phyloP scores from a whole-genome alignment of 139 green algal genomes.

The Chlamydomonas applanata region DNA sequence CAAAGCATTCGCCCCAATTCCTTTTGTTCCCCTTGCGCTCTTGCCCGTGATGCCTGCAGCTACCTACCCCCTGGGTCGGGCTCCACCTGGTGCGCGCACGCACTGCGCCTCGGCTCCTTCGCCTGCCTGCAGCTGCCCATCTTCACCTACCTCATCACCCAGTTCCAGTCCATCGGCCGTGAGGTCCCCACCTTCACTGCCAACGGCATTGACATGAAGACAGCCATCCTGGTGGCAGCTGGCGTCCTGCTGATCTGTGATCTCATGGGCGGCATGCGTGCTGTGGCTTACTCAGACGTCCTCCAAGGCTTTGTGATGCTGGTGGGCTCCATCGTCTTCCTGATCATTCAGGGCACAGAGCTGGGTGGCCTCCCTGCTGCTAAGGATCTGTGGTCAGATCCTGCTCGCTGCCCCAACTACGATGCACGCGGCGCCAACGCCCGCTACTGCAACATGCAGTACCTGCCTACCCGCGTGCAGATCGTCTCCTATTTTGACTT shows the following conservation, averaged over 20 bases:
- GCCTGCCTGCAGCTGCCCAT: conserved; percentile 47
- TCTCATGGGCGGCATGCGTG: conserved; percentile 43
- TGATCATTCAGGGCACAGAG: conserved; percentile 42
- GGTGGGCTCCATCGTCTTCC: conserved; percentile 43
- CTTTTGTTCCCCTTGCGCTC: not conserved
- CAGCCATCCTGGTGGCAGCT: conserved; percentile 37
- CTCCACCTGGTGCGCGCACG: conserved; percentile 17
- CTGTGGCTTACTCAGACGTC: conserved; percentile 38
- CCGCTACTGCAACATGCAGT: conserved; percentile 26
- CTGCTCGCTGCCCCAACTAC: not conserved
- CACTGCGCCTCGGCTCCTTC: conserved; percentile 33
- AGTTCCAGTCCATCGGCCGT: conserved; percentile 41
- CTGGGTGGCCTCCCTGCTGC: conserved; percentile 37
- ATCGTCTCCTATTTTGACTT: conserved; percentile 49
- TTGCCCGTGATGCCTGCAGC: conserved; percentile 16
- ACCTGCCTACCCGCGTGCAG: conserved; percentile 20
- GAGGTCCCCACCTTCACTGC: conserved; percentile 46
- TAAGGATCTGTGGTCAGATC: conserved; percentile 12
- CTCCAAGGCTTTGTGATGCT: conserved; percentile 4
- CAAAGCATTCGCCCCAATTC: no score
- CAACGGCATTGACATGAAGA: conserved; percentile 22
- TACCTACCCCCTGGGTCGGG: no score
- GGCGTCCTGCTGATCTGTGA: conserved; percentile 40
- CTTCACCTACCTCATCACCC: conserved; percentile 57
- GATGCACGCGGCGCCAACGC: not conserved